These are phyloP conservation scores for Diaporthe helianthi DNA, from an alignment of 2,329 filamentous ascomycete species.

Conservation along the genomic window DNA sequence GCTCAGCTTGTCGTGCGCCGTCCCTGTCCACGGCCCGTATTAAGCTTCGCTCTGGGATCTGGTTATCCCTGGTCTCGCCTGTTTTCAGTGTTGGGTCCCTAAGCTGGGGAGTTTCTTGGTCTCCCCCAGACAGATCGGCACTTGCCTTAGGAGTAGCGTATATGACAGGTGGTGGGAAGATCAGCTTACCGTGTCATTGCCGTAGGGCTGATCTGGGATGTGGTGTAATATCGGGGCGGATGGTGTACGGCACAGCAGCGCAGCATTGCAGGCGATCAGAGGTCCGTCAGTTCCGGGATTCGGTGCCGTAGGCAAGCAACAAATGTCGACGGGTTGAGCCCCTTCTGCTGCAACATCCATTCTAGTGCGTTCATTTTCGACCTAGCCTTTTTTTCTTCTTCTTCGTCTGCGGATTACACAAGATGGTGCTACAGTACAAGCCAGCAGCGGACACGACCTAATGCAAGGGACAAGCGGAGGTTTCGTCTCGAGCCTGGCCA, in stretches of 20 bases:
- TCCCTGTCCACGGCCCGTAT: background rate
- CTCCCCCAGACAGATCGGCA: background rate
- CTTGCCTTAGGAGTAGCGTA: background rate
- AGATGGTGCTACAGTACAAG: slow-evolving; percentile 11
- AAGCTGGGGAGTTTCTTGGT: background rate
- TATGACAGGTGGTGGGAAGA: background rate
- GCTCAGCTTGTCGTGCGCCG: slow-evolving; percentile 16
- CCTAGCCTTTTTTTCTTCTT: background rate
- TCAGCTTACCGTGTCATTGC: slow-evolving; percentile 24
- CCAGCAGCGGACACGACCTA: slow-evolving; percentile 27
- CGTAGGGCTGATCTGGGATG: slow-evolving; percentile 28
- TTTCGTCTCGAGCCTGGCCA: slow-evolving; percentile 16
- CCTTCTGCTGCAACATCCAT: background rate
- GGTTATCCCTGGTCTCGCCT: slow-evolving; percentile 3
- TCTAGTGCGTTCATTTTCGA: background rate
- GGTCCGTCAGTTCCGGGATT: background rate
- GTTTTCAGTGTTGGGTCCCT: background rate
- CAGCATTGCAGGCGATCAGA: background rate
- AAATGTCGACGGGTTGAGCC: background rate
- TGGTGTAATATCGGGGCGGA: slow-evolving; percentile 6
- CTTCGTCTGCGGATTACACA: slow-evolving; percentile 17
- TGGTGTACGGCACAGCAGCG: slow-evolving; percentile 10
- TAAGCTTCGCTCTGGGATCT: background rate
- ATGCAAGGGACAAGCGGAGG: slow-evolving; percentile 32
- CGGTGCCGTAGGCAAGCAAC: background rate